Conservation (phyloP, 257 asterid species). For the Fraxinus excelsior region DNA sequence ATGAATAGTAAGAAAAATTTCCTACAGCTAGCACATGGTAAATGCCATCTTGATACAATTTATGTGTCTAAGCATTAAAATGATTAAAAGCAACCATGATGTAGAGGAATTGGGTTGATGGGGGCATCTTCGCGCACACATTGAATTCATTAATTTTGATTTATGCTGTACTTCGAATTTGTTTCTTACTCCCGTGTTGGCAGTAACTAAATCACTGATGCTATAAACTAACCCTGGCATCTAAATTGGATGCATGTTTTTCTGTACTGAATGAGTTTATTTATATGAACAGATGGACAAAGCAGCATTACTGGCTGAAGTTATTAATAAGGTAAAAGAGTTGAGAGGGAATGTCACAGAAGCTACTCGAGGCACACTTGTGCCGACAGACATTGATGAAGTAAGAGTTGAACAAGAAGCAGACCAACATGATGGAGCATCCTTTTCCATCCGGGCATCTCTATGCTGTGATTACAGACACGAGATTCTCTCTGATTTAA, state of each 20-base stretch:
- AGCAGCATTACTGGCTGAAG: constrained; percentile 81
- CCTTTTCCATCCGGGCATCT: constrained; percentile 57
- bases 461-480: constrained; percentile 76
- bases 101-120: not conserved
- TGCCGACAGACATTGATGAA: constrained; percentile 76
- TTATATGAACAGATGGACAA: constrained; percentile 68
- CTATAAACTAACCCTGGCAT: not conserved
- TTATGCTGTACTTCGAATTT: not conserved
- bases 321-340: constrained; percentile 57
- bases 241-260: not conserved
- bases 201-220: not conserved
- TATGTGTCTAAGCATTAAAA: no score
- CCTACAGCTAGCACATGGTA: not conserved
- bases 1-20: not conserved
- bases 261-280: not conserved
- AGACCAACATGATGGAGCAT: constrained; percentile 32
- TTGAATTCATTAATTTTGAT: not conserved
- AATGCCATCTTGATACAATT: no score
- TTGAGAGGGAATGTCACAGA: constrained; percentile 47
- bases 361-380: constrained; percentile 57
- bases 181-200: not conserved
- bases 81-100: no score
- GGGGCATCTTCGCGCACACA: not conserved
- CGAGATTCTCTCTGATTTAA: constrained; percentile 60
- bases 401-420: constrained; percentile 58